Evolutionary conservation across 805 yeast genomes (phyloP), one percentile per base, ranked within the genome.

Genomic region (Lachancea waltii): DNA sequence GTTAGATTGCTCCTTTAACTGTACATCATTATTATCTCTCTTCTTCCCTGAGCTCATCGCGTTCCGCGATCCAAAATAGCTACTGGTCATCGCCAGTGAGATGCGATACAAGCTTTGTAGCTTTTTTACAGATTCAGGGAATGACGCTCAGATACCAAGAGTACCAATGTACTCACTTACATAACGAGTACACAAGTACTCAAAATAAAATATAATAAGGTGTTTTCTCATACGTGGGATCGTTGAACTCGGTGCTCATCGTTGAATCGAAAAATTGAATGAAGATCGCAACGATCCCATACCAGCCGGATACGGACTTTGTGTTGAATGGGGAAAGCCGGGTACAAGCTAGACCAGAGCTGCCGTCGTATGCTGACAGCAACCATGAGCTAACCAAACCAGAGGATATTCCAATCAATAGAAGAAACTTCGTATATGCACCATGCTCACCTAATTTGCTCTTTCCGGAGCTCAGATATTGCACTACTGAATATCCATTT

Each of bases 351-450:
- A 47, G 50, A 30, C 62, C 62, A 4, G 35, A 42, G 6, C 43
- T 46, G 30, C 62, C 60, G 4, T 32, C 44, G 7, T 40, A 45
- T n/a, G 48, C 50, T 11, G 41, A 24, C 10, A 30, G 22, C 7
- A 27, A 27, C 10, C 34, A 38, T 26, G 29, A 43, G 30, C 52
- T 54, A 23, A 41, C 43, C 11, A 54, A 47, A 43, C 56, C 62
- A 7, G 94, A 84, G n/a, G 96, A 87, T 40, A 75, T 78, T 36
- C 96, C 97, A 0, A 67, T 73, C 48, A 86, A 86, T 55, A 74
- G 77, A 48, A 63, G 92, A 36, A 90, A 94, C 1, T 90, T 80
- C 64, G 77, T 85, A 44, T 90, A 89, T 58, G 68, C 75, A 33
- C 79, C 87, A 11, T 85, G 95, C 53, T 69, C 79, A 3, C 87